Evolutionary conservation across 2,329 filamentous ascomycete species (phyloP).

Genomic region (Rhinocladiella mackenziei): DNA sequence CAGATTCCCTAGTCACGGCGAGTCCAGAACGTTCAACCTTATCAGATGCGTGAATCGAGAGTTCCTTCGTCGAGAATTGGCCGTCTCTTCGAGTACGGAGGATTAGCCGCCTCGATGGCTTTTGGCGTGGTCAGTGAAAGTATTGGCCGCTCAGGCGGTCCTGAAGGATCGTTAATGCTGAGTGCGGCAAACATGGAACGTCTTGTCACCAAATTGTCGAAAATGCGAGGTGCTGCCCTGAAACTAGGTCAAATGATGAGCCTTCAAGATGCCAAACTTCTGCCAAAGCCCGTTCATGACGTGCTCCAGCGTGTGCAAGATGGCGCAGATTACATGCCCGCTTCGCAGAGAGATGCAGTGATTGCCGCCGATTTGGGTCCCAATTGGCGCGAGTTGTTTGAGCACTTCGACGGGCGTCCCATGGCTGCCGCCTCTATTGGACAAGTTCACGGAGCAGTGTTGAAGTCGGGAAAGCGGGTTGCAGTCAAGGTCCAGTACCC

Average conservation of each 20-base stretch:
- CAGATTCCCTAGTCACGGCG: constrained; percentile 39
- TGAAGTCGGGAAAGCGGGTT: constrained; percentile 71
- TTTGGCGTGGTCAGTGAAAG: constrained; percentile 85
- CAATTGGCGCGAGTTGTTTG: constrained; percentile 80
- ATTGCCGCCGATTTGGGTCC: constrained; percentile 71
- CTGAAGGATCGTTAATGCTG: constrained; percentile 74
- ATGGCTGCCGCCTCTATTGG: constrained; percentile 96
- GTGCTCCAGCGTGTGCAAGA: constrained; percentile 94
- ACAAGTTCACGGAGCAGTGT: constrained; percentile 81
- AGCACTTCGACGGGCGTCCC: constrained; percentile 80
- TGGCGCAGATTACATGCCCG: constrained; percentile 95
- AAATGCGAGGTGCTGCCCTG: constrained; percentile 94
- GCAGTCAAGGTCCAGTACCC: constrained; percentile 98
- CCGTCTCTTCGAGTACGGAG: constrained; percentile 89
- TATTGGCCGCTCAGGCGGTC: constrained; percentile 72
- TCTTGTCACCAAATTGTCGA: constrained; percentile 84
- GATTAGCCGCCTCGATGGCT: constrained; percentile 90
- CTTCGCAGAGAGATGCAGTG: constrained; percentile 84
- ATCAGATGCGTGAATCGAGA: constrained; percentile 79
- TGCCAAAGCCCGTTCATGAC: constrained; percentile 79
- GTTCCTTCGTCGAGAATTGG: constrained; percentile 85
- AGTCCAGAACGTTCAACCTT: constrained; percentile 39
- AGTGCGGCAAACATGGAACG: constrained; percentile 89
- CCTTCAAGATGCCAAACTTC: constrained; percentile 94
- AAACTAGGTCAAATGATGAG: constrained; percentile 98